These are phyloP conservation scores for Salvia rosmarinus DNA, from an alignment of 257 asterid genomes.

Conservation along the genomic window DNA sequence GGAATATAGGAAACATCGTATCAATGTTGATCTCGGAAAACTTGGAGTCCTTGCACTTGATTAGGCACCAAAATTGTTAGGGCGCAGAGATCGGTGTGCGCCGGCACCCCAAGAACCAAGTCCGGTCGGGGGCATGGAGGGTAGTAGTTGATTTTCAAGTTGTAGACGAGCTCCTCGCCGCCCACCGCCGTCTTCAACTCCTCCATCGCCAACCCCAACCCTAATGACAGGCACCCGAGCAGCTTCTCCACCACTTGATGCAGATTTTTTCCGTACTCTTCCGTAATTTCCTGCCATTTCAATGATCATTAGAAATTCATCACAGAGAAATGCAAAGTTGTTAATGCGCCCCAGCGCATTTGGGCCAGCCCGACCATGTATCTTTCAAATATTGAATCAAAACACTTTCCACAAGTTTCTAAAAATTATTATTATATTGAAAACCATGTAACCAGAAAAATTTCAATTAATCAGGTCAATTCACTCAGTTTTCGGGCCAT, in stretches of 20 bases:
- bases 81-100: slow-evolving; percentile 58
- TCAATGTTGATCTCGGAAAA: slow-evolving; percentile 54
- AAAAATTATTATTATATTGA: too few species aligned
- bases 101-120: slow-evolving; percentile 64
- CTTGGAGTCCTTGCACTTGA: slow-evolving; percentile 66
- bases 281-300: too few species aligned
- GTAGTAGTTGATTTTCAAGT: slow-evolving; percentile 64
- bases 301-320: too few species aligned
- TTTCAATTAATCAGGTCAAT: too few species aligned
- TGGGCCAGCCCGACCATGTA: too few species aligned
- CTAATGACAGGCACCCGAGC: slow-evolving; percentile 47
- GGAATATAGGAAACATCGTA: slow-evolving; percentile 59
- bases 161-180: slow-evolving; percentile 49
- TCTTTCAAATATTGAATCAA: too few species aligned
- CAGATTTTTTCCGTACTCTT: slow-evolving; percentile 36
- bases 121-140: slow-evolving; percentile 84
- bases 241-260: slow-evolving; percentile 42
- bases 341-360: too few species aligned
- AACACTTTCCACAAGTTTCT: too few species aligned
- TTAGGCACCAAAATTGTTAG: slow-evolving; percentile 62
- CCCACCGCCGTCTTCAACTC: slow-evolving; percentile 52
- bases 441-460: too few species aligned
- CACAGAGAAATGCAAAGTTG: too few species aligned
- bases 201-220: slow-evolving; percentile 52
- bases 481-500: too few species aligned